phyloP scores from a whole-genome alignment of 225 moss, liverwort and hornwort genomes.

The Straminergon stramineum region DNA sequence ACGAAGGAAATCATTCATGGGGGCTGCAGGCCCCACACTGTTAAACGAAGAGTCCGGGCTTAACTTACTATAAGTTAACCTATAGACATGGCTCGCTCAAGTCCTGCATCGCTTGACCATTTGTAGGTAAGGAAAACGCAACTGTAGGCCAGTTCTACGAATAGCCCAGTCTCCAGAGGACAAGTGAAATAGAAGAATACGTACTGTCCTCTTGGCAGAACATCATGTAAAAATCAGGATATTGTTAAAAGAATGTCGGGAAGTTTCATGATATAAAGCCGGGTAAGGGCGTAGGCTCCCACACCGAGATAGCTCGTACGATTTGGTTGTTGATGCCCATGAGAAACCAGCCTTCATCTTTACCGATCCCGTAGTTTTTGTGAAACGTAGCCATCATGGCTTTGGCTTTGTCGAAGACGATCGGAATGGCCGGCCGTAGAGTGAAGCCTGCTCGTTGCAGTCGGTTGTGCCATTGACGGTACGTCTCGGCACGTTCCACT shows the following conservation, averaged over 20 bases:
- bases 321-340: slow-evolving; percentile 60
- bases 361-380: slow-evolving; percentile 34
- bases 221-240: neutral
- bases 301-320: slow-evolving; percentile 12
- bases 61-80: neutral
- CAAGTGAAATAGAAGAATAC: neutral
- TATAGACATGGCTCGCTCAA: neutral
- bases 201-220: neutral
- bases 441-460: slow-evolving; percentile 57
- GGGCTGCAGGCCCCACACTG: neutral
- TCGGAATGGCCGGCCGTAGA: slow-evolving; percentile 13
- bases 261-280: slow-evolving; percentile 7
- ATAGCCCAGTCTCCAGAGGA: neutral
- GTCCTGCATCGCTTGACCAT: neutral
- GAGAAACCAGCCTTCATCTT: slow-evolving; percentile 60
- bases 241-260: neutral
- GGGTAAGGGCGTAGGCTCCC: slow-evolving; percentile 34
- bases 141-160: neutral
- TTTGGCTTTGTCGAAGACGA: neutral
- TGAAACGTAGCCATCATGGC: slow-evolving; percentile 35
- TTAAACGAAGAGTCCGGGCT: neutral
- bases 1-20: neutral
- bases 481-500: slow-evolving; percentile 53
- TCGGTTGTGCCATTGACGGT: slow-evolving; percentile 75
- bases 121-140: neutral